Base-by-base conservation (phyloP, 768 basidiomycete species). In the Panus rudis region DNA sequence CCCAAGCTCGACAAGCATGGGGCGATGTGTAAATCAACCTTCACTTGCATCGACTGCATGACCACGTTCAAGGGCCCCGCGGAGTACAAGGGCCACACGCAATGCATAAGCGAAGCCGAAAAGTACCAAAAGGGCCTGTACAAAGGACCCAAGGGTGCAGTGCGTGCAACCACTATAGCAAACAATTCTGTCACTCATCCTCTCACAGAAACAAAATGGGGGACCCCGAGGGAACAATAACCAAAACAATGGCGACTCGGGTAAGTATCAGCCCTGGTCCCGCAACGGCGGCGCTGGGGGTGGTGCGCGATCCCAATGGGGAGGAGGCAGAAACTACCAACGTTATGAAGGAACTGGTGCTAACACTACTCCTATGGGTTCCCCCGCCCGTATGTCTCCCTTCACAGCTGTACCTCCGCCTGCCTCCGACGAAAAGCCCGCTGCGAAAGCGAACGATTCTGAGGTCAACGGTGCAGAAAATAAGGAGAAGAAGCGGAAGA, bases 81-180 rank as follows among this genome's bases (percentile, higher is more conserved):
- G 7, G 79, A 91, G 47, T 94, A 80, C 70, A 91, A 89, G 63
- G 67, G 64, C 0, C 87, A 96, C 58, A 92, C 85, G 8, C 69
- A 76, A 23, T 96, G 92, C 61, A 80, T 96, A 33, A 80, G 75
- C 48, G 92, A 96, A 63, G 92, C 88, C 3, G 88, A 96, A 63
- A 96, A 94, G 60, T 94, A 96, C 57, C 79, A 96, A 67, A 90
- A 90, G 63, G 66, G 72, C 39, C 58, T 92, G 45, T 93, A 92
- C 61, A 90, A 85, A 56, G 90, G 87, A 7, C 74, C 78, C 1
- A 87, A 84, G 68, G 71, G 47, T 63, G n/a, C n/a, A n/a, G 73
- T 72, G 32, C 44, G 63, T 59, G 35, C 12, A 20, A 17, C 8
- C 20, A n/a, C 21, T 32, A 25, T n/a, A 19, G 66, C 68, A 46